Percentiles rank a stretch among this genome's conserved stretches.
phyloP scores from a whole-genome alignment of 768 basidiomycete species.

The Pseudohyphozyma bogoriensis region DNA sequence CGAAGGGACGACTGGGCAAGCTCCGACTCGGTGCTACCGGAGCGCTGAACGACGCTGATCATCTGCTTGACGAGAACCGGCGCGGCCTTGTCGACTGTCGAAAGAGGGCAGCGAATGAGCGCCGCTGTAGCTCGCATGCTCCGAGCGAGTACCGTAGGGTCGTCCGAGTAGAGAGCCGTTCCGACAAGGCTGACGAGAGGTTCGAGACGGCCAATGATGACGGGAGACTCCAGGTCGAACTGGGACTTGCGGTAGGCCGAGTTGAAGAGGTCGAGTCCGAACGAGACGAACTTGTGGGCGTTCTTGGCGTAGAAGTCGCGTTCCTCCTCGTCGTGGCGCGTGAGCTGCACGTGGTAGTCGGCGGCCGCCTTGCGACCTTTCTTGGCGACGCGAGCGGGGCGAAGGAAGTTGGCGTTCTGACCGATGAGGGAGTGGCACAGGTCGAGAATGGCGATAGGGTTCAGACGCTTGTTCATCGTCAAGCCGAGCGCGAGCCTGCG shows the following conservation, averaged over 20 bases:
- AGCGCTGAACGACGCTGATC: constrained; percentile 66
- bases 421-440: constrained; percentile 82
- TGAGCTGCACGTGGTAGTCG: constrained; percentile 57
- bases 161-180: constrained; percentile 79
- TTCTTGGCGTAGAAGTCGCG: constrained; percentile 56
- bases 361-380: constrained; percentile 20
- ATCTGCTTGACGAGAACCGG: constrained; percentile 76
- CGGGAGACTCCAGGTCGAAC: constrained; percentile 68
- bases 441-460: constrained; percentile 59
- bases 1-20: constrained; percentile 79
- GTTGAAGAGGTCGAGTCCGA: constrained; percentile 83
- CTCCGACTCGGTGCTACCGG: constrained; percentile 81
- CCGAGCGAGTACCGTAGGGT: constrained; percentile 59
- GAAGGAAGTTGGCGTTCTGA: constrained; percentile 79
- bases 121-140: constrained; percentile 70
- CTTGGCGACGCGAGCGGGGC: constrained; percentile 34
- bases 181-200: constrained; percentile 78
- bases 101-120: constrained; percentile 73
- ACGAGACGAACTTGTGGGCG: constrained; percentile 79
- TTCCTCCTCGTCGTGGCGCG: constrained; percentile 47
- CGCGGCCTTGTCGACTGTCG: constrained; percentile 59
- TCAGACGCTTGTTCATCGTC: constrained; percentile 65
- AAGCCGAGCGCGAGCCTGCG: constrained; percentile 72
- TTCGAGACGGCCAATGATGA: constrained; percentile 71
- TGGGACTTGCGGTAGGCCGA: constrained; percentile 74